Evolutionary conservation across 345 rosid genomes (phyloP).

Genomic region (Cardiospermum halicacabum): DNA sequence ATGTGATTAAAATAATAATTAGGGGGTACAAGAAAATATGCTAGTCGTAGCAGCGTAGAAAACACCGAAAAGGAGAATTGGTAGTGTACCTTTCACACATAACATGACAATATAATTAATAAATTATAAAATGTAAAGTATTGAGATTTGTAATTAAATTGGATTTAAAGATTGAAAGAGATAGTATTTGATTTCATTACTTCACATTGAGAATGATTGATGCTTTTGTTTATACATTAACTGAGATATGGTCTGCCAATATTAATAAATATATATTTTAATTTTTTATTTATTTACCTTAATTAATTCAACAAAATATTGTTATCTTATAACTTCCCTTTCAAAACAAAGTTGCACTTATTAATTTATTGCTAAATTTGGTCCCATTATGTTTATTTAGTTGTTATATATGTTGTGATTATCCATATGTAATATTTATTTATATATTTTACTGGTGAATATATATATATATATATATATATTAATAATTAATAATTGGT

Average conservation of each 20-base stretch:
- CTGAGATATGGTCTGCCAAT: conserved; percentile 44
- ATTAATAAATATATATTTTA: not conserved
- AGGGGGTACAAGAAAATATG: conserved; percentile 4
- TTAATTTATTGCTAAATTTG: not conserved
- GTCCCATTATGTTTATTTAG: too few species aligned
- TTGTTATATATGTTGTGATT: too few species aligned
- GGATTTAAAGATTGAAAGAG: conserved; percentile 10
- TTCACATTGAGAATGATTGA: conserved; percentile 41
- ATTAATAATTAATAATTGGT: too few species aligned
- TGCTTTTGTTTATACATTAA: conserved; percentile 34
- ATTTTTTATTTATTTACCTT: not conserved
- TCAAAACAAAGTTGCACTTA: not conserved
- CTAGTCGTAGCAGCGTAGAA: conserved; percentile 27
- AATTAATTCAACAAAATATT: not conserved
- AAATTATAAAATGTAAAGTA: conserved; percentile 23
- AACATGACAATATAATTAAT: conserved; percentile 30
- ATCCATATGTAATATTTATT: too few species aligned
- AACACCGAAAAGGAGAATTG: conserved; percentile 24
- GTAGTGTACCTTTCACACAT: conserved; percentile 6
- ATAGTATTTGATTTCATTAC: conserved; percentile 16
- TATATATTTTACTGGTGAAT: too few species aligned
- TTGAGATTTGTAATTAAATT: conserved; percentile 49
- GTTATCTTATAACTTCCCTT: not conserved
- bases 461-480: too few species aligned
- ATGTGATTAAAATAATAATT: not conserved